Percentiles rank a stretch among this genome's conserved stretches.
Evolutionary conservation across 768 basidiomycete genomes (phyloP).

Genomic region (Suillus hirtellus): DNA sequence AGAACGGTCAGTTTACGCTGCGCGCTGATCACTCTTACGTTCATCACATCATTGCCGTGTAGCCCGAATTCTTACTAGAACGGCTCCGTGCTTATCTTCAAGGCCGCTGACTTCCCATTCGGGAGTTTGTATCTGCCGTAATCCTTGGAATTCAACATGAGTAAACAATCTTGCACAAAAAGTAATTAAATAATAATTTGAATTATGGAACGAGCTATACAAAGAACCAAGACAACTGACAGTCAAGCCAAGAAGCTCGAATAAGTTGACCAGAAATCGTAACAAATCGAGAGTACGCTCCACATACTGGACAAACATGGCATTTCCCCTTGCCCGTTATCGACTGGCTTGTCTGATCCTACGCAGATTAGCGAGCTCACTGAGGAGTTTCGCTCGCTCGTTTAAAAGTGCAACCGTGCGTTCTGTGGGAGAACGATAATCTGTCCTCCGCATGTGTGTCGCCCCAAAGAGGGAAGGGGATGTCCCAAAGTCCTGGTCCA

Average conservation of each 20-base stretch:
- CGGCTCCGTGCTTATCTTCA: not conserved
- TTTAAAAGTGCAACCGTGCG: slow-evolving; percentile 53
- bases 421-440: slow-evolving; percentile 40
- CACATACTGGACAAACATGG: not conserved
- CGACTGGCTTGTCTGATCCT: slow-evolving; percentile 20
- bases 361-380: slow-evolving; percentile 52
- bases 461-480: not conserved
- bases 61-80: not conserved
- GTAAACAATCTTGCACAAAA: not conserved
- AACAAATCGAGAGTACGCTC: not conserved
- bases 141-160: not conserved
- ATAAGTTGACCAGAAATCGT: not conserved
- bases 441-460: slow-evolving; percentile 1
- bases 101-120: not conserved
- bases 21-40: not conserved
- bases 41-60: not conserved
- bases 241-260: not conserved
- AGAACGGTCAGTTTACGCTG: not conserved
- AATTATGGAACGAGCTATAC: not conserved
- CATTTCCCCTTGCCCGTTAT: not conserved
- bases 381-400: slow-evolving; percentile 57
- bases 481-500: not conserved
- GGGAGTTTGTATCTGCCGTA: not conserved
- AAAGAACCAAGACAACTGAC: not conserved
- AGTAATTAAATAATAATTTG: not conserved